Percentiles rank a stretch among this genome's conserved stretches.
Conservation (phyloP, 2,329 filamentous ascomycete species). For the Fusarium multiceps region DNA sequence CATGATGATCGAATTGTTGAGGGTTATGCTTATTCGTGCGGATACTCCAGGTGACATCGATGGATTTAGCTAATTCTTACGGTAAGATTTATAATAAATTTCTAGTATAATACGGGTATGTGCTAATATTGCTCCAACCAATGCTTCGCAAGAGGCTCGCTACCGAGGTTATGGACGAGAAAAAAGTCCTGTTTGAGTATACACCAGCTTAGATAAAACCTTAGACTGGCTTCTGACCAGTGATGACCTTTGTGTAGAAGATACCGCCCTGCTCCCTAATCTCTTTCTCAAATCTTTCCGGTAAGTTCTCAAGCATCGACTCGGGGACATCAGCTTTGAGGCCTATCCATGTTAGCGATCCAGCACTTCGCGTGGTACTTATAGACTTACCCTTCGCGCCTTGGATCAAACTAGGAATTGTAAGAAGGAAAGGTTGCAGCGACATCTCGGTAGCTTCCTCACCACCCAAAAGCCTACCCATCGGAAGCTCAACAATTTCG, state of each 20-base stretch:
- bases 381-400: slow-evolving; percentile 6
- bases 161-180: neutral
- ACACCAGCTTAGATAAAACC: too few species aligned
- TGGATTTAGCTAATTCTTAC: neutral
- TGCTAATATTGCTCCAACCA: neutral
- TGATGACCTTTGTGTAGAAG: slow-evolving; percentile 3
- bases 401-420: slow-evolving; percentile 5
- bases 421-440: slow-evolving; percentile 7
- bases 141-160: neutral
- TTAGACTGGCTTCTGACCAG: slow-evolving; percentile 7
- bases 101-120: neutral
- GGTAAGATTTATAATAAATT: neutral
- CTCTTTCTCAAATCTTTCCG: slow-evolving; percentile 23
- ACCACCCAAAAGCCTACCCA: slow-evolving; percentile 8
- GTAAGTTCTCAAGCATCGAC: neutral
- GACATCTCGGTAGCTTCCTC: slow-evolving; percentile 1
- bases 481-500: slow-evolving; percentile 8
- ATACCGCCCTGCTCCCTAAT: slow-evolving; percentile 5
- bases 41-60: neutral
- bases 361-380: too few species aligned
- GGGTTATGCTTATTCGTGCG: neutral
- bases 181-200: too few species aligned
- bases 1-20: neutral
- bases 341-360: neutral
- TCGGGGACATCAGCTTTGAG: slow-evolving; percentile 3